Conservation (phyloP, 371 early-diverging fungal genomes). For the Chytridium lagenaria region DNA sequence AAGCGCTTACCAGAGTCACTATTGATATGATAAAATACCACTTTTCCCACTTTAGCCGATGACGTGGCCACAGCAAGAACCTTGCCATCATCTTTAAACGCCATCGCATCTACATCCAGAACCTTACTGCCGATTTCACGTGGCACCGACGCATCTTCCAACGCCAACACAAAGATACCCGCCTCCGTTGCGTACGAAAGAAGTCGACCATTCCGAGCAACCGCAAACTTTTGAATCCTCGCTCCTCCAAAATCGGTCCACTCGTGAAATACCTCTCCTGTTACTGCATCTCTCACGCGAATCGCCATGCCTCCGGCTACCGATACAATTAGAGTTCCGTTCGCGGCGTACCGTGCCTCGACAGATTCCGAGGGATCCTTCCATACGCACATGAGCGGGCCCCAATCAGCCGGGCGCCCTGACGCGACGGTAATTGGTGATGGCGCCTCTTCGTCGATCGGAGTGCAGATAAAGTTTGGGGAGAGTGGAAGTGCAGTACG, state of each 20-base stretch:
- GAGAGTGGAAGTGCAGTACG: conserved; percentile 3
- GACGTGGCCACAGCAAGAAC: background rate
- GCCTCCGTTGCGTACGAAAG: background rate
- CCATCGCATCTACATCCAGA: background rate
- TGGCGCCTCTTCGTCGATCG: background rate
- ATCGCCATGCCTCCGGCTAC: background rate
- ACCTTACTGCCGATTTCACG: background rate
- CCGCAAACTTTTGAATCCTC: background rate
- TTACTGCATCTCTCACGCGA: background rate
- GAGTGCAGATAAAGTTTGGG: background rate
- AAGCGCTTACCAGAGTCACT: too few relatives aligned
- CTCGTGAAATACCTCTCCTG: background rate
- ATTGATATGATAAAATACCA: background rate
- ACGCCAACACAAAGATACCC: background rate
- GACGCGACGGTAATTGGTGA: background rate
- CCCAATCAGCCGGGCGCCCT: background rate
- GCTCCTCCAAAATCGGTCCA: background rate
- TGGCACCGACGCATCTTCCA: background rate
- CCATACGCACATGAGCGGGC: background rate
- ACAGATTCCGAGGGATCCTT: background rate
- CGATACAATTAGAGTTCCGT: background rate
- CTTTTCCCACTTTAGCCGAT: background rate
- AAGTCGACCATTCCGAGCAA: background rate
- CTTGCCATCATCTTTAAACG: conserved; percentile 1
- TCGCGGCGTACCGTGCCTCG: background rate